Conservation (phyloP, 2,329 filamentous ascomycete genomes). For the Atkinsonella texensis region DNA sequence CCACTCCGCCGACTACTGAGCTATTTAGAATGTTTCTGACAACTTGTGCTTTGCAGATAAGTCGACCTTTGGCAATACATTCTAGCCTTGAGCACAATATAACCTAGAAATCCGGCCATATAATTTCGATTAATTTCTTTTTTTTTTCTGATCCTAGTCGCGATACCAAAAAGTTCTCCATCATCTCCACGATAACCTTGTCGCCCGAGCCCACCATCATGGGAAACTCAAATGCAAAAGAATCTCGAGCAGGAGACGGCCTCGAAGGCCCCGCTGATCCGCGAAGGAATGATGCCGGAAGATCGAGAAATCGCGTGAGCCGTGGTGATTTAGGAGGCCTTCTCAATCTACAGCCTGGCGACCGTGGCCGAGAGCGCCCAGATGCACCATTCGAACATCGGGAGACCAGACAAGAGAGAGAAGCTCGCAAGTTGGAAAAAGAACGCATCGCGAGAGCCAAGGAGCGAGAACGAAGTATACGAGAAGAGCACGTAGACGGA, state of each 20-base stretch:
- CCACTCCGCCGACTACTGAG: neutral
- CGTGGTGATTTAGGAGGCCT: constrained; percentile 34
- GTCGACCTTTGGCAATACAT: neutral
- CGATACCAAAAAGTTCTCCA: no score
- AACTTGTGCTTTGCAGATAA: neutral
- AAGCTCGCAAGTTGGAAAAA: constrained; percentile 72
- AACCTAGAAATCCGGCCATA: no score
- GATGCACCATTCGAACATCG: constrained; percentile 49
- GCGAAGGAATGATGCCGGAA: constrained; percentile 9
- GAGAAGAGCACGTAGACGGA: constrained; percentile 86
- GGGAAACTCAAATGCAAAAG: constrained; percentile 29
- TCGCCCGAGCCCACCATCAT: constrained; percentile 11
- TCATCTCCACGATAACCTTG: no score
- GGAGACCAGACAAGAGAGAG: constrained; percentile 84
- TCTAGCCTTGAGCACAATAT: neutral
- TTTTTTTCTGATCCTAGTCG: neutral
- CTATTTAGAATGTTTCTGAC: neutral
- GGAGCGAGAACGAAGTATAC: constrained; percentile 82
- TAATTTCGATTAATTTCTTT: neutral
- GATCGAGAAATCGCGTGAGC: constrained; percentile 20
- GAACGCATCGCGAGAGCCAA: constrained; percentile 65
- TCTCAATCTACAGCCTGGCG: constrained; percentile 29
- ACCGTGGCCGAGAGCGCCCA: constrained; percentile 21
- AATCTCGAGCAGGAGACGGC: constrained; percentile 21
- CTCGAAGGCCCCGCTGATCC: constrained; percentile 9